Percentiles rank a stretch among this genome's conserved stretches.
Evolutionary conservation across 805 yeast genomes (phyloP).

Genomic region (Lachancea sp.): DNA sequence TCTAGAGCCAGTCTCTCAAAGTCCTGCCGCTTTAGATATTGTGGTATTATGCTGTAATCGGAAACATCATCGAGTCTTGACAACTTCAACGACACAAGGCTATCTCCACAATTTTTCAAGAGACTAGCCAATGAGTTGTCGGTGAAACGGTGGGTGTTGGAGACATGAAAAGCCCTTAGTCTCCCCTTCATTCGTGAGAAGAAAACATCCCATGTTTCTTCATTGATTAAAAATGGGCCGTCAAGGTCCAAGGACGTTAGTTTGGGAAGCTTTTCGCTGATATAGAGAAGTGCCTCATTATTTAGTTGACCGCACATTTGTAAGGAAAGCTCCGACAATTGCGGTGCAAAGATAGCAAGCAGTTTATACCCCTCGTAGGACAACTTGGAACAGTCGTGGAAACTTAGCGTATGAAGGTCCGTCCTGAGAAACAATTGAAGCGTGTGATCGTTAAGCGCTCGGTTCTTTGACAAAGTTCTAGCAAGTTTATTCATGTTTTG

Average conservation of each 20-base stretch:
- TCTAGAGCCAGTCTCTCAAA: conserved; percentile 58
- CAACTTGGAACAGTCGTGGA: conserved; percentile 90
- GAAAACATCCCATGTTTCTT: conserved; percentile 68
- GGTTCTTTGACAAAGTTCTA: conserved; percentile 69
- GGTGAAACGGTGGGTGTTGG: conserved; percentile 79
- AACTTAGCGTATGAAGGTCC: conserved; percentile 48
- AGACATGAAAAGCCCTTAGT: conserved; percentile 53
- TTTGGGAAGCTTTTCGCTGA: conserved; percentile 49
- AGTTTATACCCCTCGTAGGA: conserved; percentile 56
- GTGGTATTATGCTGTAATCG: conserved; percentile 60
- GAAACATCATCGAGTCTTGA: conserved; percentile 69
- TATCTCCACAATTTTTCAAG: conserved; percentile 52
- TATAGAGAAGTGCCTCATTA: conserved; percentile 64
- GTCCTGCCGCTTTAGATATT: conserved; percentile 40
- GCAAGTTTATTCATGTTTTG: conserved; percentile 65
- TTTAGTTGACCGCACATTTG: conserved; percentile 92
- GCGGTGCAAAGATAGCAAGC: conserved; percentile 75
- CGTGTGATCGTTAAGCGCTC: conserved; percentile 71
- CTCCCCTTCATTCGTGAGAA: conserved; percentile 52
- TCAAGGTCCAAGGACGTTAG: conserved; percentile 59
- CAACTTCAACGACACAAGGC: conserved; percentile 51
- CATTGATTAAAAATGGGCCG: conserved; percentile 85
- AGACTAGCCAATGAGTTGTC: conserved; percentile 58
- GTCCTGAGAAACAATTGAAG: conserved; percentile 67
- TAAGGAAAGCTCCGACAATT: conserved; percentile 55